Evolutionary conservation across 139 green algal species (phyloP).

Genomic region (Coelastrella sp.): DNA sequence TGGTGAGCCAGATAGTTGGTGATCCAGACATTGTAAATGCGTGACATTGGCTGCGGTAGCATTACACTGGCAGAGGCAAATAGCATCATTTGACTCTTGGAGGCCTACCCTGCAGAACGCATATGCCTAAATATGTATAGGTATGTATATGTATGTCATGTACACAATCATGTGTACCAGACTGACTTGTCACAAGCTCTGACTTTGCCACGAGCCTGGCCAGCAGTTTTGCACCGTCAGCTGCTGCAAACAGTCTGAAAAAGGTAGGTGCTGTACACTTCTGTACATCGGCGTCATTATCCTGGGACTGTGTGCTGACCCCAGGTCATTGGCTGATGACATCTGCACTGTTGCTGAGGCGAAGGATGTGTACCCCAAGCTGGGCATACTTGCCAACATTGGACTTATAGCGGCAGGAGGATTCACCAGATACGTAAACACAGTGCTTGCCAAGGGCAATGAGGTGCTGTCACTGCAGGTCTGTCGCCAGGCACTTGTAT

Average conservation of each 20-base stretch:
- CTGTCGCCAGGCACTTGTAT: too few species aligned
- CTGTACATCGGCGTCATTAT: background rate
- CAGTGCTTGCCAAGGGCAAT: slow-evolving; percentile 44
- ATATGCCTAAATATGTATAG: too few species aligned
- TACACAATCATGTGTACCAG: too few species aligned
- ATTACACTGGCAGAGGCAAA: too few species aligned
- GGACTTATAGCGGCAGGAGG: slow-evolving; percentile 64
- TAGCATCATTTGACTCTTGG: too few species aligned
- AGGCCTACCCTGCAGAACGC: too few species aligned
- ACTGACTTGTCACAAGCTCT: too few species aligned
- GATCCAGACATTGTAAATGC: background rate
- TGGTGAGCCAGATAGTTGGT: slow-evolving; percentile 61
- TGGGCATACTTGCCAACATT: slow-evolving; percentile 82
- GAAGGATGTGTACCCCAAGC: slow-evolving; percentile 81
- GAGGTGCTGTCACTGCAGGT: slow-evolving; percentile 59
- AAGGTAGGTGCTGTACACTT: background rate
- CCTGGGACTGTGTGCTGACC: background rate
- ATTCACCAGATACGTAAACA: slow-evolving; percentile 34
- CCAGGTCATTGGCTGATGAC: slow-evolving; percentile 61
- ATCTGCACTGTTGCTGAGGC: slow-evolving; percentile 69
- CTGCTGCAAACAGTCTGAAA: background rate
- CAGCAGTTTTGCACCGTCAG: too few species aligned
- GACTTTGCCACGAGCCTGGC: too few species aligned
- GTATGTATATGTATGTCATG: too few species aligned
- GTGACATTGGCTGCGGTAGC: background rate